Percentiles rank a stretch among this genome's conserved stretches.
Evolutionary conservation across 1,284 basidiomycete genomes (phyloP).

Genomic region (Puccinia horiana): DNA sequence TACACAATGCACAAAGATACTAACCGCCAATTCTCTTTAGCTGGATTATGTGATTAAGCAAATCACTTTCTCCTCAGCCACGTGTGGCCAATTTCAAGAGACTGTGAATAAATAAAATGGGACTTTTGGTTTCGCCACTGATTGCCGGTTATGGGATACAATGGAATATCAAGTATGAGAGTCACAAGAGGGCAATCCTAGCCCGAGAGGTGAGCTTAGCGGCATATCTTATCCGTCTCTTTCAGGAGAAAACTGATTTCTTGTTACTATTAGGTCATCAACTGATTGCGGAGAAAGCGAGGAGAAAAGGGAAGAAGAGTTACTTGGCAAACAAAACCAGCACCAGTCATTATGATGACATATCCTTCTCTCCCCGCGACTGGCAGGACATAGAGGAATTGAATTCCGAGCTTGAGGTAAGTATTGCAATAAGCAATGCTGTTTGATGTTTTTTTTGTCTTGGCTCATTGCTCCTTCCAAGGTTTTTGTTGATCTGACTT

Average conservation of each 20-base stretch:
- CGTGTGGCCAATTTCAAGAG: background rate
- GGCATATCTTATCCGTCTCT: no score
- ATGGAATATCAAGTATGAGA: constrained; percentile 32
- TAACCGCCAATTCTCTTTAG: background rate
- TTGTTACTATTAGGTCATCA: no score
- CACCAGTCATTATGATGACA: background rate
- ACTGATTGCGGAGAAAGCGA: background rate
- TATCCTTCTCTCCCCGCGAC: background rate
- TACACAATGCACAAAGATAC: no score
- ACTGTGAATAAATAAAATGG: background rate
- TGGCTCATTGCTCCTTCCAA: no score
- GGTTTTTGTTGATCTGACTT: background rate
- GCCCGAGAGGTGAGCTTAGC: constrained; percentile 12
- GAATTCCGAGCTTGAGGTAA: background rate
- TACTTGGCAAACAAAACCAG: background rate
- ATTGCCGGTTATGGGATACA: constrained; percentile 27
- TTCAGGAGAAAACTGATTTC: no score
- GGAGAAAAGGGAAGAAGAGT: background rate
- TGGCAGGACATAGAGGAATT: background rate
- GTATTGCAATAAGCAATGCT: no score
- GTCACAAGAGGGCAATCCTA: background rate
- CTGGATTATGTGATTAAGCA: background rate
- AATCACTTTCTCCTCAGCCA: constrained; percentile 14
- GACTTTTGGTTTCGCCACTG: no score
- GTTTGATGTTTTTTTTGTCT: no score